phyloP scores from a whole-genome alignment of 2,329 filamentous ascomycete species.

The Colletotrichum gigasporum region DNA sequence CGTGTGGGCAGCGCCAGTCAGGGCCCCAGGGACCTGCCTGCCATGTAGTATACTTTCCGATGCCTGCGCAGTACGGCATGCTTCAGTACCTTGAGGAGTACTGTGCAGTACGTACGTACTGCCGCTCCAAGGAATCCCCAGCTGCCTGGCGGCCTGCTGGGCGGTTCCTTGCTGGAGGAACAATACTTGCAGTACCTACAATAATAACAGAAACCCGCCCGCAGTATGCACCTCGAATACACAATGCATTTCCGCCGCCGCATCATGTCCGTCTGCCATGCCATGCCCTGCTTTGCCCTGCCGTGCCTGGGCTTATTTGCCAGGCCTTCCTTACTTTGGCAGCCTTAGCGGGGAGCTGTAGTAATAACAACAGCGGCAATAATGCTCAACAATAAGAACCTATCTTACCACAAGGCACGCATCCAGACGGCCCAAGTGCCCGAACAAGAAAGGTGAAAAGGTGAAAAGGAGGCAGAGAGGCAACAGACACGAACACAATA shows the following conservation, averaged over 20 bases:
- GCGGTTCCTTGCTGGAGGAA: constrained; percentile 2
- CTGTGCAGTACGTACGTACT: background rate
- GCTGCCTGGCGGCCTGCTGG: too few species aligned
- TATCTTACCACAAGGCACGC: background rate
- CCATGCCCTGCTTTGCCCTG: too few species aligned
- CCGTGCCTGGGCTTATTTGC: background rate
- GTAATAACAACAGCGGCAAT: background rate
- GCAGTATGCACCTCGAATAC: background rate
- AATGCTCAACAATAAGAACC: background rate
- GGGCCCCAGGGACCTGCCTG: constrained; percentile 20
- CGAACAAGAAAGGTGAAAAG: too few species aligned
- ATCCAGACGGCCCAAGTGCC: too few species aligned
- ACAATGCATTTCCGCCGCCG: too few species aligned
- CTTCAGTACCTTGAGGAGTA: background rate
- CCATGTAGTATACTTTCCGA: too few species aligned
- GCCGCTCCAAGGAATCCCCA: too few species aligned
- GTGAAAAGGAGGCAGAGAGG: too few species aligned
- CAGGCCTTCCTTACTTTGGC: background rate
- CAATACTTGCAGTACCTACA: background rate
- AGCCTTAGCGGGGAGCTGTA: background rate
- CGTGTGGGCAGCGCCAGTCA: background rate
- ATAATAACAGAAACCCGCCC: background rate
- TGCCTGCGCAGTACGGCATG: too few species aligned
- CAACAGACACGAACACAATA: too few species aligned
- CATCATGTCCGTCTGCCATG: too few species aligned